A percentile compares a stretch with the other conserved stretches of the same genome.
Evolutionary conservation across 352 stramenopile genomes (phyloP).

Genomic region (Phytophthora aleatoria): DNA sequence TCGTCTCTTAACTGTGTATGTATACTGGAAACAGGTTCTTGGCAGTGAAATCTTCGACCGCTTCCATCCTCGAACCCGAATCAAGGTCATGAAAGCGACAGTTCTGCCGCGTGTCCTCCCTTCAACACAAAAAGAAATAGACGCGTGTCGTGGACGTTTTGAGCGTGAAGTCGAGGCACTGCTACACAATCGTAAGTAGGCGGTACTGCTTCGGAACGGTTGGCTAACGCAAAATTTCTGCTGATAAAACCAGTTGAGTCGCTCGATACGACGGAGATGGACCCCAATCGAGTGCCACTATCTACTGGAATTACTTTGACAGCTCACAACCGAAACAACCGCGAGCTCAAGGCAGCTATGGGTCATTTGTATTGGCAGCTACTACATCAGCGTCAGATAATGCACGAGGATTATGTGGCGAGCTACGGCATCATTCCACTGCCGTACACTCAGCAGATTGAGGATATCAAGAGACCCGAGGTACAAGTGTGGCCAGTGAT

Average conservation of each 20-base stretch:
- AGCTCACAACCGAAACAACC: conserved; percentile 73
- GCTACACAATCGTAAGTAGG: conserved; percentile 39
- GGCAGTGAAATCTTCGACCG: conserved; percentile 21
- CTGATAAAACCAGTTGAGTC: conserved; percentile 28
- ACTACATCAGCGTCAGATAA: conserved; percentile 39
- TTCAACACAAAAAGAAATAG: conserved; percentile 52
- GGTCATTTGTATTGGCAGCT: conserved; percentile 59
- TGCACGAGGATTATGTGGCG: conserved; percentile 47
- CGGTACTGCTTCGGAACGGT: background rate
- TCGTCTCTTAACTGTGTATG: background rate
- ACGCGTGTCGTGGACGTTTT: conserved; percentile 49
- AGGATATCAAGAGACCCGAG: conserved; percentile 23
- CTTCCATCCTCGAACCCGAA: conserved; percentile 37
- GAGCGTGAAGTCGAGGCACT: conserved; percentile 47
- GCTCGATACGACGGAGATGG: conserved; percentile 45
- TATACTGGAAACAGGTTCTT: conserved; percentile 36
- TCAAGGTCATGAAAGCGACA: conserved; percentile 65
- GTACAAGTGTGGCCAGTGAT: conserved; percentile 5
- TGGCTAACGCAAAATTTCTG: background rate
- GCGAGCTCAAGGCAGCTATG: conserved; percentile 57
- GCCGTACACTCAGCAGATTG: conserved; percentile 29
- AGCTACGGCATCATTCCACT: conserved; percentile 56
- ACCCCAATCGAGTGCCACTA: conserved; percentile 58
- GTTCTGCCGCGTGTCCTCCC: conserved; percentile 72
- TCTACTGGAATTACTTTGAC: conserved; percentile 66